Base-by-base conservation (phyloP, 306 rosid species). In the Trichosanthes truncata region DNA sequence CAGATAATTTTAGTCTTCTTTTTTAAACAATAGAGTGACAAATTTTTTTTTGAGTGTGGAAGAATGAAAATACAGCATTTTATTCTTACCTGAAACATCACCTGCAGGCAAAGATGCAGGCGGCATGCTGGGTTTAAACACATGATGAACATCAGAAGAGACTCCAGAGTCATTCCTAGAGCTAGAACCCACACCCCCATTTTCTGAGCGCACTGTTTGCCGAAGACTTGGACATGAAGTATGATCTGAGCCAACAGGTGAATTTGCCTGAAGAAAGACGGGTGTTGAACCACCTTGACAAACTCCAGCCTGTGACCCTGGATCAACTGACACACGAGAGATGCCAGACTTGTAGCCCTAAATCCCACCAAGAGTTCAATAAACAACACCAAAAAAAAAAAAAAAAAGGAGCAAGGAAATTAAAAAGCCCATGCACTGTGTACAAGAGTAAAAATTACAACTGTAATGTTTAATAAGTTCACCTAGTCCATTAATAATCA, bases 271-370 rank as follows among this genome's bases (percentile, higher is more conserved):
- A 68, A 73, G 46, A 77, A 80, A 80, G 81, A 52, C 75, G 79
- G 85, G 90, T 75, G 56, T 80, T 69, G 87, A 74, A 78, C 81
- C 72, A 83, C 68, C 85, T 74, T 77, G 90, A 84, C 81, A 83
- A 71, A 86, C 80, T 68, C 80, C 88, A 83, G 72, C 87, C 76
- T 82, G 82, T 82, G 86, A 71, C 74, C 80, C 84, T 40, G 86
- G 86, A 80, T 81, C 85, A 66, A 79, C 80, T 76, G 82, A 80
- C 71, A 82, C 78, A 41, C 79, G 82, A 31, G 93, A 82, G 79
- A 89, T 43, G 79, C 89, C 84, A 67, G 90, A 76, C 82, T 81
- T 89, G 89, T 81, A 81, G 26, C 88, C 93, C 96, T 91, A 85
- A 67, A 84, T 62, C 52, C 87, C 81, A 86, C 45, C 33, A 74